Percentiles rank a stretch among this genome's conserved stretches.
Conservation (phyloP, 2,329 filamentous ascomycete species). For the Colletotrichum sp. region DNA sequence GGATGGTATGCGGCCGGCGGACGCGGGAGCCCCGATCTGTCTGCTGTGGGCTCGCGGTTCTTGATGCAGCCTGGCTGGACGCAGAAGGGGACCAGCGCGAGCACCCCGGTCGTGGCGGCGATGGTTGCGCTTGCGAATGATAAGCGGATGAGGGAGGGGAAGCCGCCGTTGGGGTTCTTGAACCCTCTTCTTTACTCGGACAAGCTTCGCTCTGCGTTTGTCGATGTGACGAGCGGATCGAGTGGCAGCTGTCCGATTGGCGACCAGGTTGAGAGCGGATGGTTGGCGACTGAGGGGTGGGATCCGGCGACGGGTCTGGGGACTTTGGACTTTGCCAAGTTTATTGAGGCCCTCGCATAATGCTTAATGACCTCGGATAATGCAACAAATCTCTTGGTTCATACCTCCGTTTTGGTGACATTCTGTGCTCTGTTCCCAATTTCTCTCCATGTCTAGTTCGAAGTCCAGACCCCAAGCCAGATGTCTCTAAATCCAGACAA, state of each 20-base stretch:
- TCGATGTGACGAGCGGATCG: not conserved
- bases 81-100: constrained; percentile 36
- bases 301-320: not conserved
- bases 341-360: not conserved
- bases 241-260: not conserved
- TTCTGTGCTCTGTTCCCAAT: not conserved
- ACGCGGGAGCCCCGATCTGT: constrained; percentile 51
- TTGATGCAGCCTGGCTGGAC: constrained; percentile 27
- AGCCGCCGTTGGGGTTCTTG: constrained; percentile 45
- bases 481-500: not conserved
- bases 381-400: accelerated
- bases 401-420: not conserved
- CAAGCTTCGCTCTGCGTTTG: not conserved
- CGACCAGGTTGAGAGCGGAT: not conserved
- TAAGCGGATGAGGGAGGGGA: constrained; percentile 38
- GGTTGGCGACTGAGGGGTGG: not conserved
- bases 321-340: not conserved
- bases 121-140: constrained; percentile 49
- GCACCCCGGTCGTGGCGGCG: constrained; percentile 43
- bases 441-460: too few species aligned
- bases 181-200: constrained; percentile 44
- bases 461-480: too few species aligned
- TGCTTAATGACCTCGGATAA: not conserved
- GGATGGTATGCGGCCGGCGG: constrained; percentile 46
- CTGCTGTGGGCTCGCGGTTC: constrained; percentile 59